A percentile compares a stretch with the other conserved stretches of the same genome.
These are phyloP conservation scores for Saccharomycopsis crataegensis DNA, from an alignment of 1,139 yeast species.

Conservation along the genomic window DNA sequence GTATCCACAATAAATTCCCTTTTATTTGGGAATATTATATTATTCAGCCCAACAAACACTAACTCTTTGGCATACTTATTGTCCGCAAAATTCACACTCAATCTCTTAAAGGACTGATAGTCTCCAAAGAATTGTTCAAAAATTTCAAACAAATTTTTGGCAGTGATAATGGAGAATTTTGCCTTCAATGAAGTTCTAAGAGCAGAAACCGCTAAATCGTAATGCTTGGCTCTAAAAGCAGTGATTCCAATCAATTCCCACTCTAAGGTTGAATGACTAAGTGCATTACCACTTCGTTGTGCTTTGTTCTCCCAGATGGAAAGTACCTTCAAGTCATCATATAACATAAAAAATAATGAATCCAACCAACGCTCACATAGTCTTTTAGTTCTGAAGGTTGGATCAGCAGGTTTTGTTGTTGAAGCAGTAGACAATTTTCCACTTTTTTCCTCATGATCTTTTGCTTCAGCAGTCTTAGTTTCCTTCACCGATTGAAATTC, in stretches of 20 bases:
- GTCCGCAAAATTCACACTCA: slow-evolving; percentile 12
- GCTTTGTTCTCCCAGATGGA: slow-evolving; percentile 82
- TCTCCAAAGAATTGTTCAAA: slow-evolving; percentile 22
- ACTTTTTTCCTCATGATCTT: not conserved
- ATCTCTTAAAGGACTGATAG: slow-evolving; percentile 15
- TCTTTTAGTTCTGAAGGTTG: slow-evolving; percentile 56
- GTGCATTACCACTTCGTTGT: slow-evolving; percentile 61
- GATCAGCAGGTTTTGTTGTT: not conserved
- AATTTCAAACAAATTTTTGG: slow-evolving; percentile 29
- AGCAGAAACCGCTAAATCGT: slow-evolving; percentile 75
- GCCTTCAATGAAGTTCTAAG: slow-evolving; percentile 65
- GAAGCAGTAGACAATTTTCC: slow-evolving; percentile 24
- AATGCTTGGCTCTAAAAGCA: slow-evolving; percentile 72
- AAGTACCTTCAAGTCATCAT: slow-evolving; percentile 81
- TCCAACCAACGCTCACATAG: slow-evolving; percentile 95
- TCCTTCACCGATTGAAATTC: slow-evolving; percentile 41
- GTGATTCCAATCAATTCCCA: slow-evolving; percentile 90
- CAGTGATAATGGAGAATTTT: slow-evolving; percentile 59
- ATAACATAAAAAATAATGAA: slow-evolving; percentile 74
- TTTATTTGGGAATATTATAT: slow-evolving; percentile 13
- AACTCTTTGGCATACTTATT: slow-evolving; percentile 13
- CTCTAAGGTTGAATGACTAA: slow-evolving; percentile 76
- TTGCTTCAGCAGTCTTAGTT: not conserved
- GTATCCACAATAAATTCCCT: slow-evolving; percentile 26
- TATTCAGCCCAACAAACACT: slow-evolving; percentile 17